Conservation (phyloP, 495 filamentous ascomycete genomes). For the Gamarada debralockiae region DNA sequence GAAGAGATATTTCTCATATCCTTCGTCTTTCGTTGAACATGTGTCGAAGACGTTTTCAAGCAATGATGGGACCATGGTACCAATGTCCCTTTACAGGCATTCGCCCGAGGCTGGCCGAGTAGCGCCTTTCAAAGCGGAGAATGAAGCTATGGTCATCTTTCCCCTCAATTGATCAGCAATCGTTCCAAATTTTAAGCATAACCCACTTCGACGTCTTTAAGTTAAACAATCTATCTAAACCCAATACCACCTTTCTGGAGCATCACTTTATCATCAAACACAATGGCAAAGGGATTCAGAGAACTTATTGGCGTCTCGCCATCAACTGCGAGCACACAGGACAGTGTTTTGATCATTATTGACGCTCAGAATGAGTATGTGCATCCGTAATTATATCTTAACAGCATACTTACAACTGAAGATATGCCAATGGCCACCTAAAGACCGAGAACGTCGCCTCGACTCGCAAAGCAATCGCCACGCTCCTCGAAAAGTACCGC, state of each 20-base stretch:
- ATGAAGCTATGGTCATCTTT: too few relatives aligned
- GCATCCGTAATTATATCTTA: background rate
- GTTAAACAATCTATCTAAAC: background rate
- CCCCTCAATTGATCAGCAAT: too few relatives aligned
- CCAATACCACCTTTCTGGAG: too few relatives aligned
- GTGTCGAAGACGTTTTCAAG: too few relatives aligned
- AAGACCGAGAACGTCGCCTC: conserved; percentile 41
- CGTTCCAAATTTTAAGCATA: too few relatives aligned
- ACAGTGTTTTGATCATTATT: conserved; percentile 57
- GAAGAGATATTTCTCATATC: background rate
- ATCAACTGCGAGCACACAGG: conserved; percentile 43
- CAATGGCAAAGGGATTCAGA: conserved; percentile 44
- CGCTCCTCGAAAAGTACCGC: conserved; percentile 50
- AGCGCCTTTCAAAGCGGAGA: too few relatives aligned
- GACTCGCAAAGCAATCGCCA: conserved; percentile 42
- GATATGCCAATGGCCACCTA: conserved; percentile 53
- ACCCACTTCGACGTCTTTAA: background rate
- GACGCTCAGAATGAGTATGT: conserved; percentile 46
- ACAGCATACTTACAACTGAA: conserved; percentile 28
- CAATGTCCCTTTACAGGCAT: too few relatives aligned
- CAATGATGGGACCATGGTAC: too few relatives aligned
- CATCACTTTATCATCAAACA: background rate
- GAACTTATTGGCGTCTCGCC: conserved; percentile 40
- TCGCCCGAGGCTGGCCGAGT: too few relatives aligned
- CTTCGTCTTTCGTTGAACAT: too few relatives aligned